phyloP scores from a whole-genome alignment of 306 rosid genomes.

The Dryas octopetala region DNA sequence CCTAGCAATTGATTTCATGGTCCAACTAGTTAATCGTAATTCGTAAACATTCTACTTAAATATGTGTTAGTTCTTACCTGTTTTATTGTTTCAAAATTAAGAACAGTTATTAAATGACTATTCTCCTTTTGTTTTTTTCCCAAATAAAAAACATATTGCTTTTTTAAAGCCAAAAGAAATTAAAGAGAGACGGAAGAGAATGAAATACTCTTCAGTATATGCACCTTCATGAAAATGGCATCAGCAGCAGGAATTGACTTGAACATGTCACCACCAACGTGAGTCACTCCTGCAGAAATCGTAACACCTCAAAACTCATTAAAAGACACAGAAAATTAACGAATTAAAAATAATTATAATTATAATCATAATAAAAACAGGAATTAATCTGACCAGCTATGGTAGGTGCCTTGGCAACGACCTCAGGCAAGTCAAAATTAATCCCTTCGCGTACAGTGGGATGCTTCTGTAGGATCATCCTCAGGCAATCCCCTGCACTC shows the following conservation, averaged over 20 bases:
- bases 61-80: too few species aligned
- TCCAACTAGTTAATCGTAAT: too few species aligned
- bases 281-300: constrained; percentile 54
- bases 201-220: too few species aligned
- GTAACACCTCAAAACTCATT: not conserved
- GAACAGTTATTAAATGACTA: too few species aligned
- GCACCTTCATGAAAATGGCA: constrained; percentile 84
- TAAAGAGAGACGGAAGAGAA: too few species aligned
- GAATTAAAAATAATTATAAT: not conserved
- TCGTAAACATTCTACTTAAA: too few species aligned
- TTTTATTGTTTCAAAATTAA: too few species aligned
- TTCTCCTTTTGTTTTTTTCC: too few species aligned
- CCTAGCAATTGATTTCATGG: too few species aligned
- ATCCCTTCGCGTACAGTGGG: constrained; percentile 56
- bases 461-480: constrained; percentile 63
- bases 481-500: constrained; percentile 85
- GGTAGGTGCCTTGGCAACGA: constrained; percentile 72
- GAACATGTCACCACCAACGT: constrained; percentile 92
- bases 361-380: not conserved
- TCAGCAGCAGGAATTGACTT: constrained; percentile 60
- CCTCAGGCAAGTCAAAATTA: constrained; percentile 81
- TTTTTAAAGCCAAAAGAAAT: too few species aligned
- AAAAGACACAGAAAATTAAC: not conserved
- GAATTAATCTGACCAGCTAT: constrained; percentile 44
- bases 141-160: too few species aligned